These are phyloP conservation scores for Nigrograna mackinnonii DNA, from an alignment of 2,329 filamentous ascomycete species.

Conservation along the genomic window DNA sequence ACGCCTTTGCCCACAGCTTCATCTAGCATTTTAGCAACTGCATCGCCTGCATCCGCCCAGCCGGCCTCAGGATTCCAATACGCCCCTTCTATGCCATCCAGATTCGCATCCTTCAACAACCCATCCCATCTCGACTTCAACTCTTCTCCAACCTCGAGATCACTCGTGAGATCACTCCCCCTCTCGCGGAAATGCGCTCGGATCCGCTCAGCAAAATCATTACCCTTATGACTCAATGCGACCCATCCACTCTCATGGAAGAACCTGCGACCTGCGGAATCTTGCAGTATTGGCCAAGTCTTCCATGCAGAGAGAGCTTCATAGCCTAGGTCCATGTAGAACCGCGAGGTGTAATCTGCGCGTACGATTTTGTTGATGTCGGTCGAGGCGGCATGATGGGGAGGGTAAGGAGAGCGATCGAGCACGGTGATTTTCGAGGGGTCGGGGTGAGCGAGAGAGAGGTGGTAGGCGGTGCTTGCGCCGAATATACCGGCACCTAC, in stretches of 20 bases:
- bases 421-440: constrained; percentile 39
- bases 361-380: constrained; percentile 66
- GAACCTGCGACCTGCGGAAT: constrained; percentile 24
- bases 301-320: constrained; percentile 44
- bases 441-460: constrained; percentile 55
- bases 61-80: constrained; percentile 50
- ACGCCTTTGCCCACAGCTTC: constrained; percentile 51
- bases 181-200: constrained; percentile 56
- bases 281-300: constrained; percentile 25
- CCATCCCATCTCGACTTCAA: constrained; percentile 46
- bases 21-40: constrained; percentile 49
- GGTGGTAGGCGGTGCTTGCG: constrained; percentile 66
- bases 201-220: constrained; percentile 55
- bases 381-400: constrained; percentile 58
- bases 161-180: constrained; percentile 44
- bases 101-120: constrained; percentile 42
- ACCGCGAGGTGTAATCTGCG: constrained; percentile 60
- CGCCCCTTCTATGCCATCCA: constrained; percentile 41
- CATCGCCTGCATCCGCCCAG: constrained; percentile 56
- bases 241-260: constrained; percentile 66
- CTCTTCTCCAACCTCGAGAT: constrained; percentile 27
- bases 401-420: constrained; percentile 43
- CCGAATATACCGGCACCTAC: constrained; percentile 56
- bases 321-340: constrained; percentile 57
- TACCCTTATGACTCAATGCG: constrained; percentile 55